These are phyloP conservation scores for Lichtheimia corymbifera DNA, from an alignment of 371 early-diverging fungal species.

Conservation along the genomic window DNA sequence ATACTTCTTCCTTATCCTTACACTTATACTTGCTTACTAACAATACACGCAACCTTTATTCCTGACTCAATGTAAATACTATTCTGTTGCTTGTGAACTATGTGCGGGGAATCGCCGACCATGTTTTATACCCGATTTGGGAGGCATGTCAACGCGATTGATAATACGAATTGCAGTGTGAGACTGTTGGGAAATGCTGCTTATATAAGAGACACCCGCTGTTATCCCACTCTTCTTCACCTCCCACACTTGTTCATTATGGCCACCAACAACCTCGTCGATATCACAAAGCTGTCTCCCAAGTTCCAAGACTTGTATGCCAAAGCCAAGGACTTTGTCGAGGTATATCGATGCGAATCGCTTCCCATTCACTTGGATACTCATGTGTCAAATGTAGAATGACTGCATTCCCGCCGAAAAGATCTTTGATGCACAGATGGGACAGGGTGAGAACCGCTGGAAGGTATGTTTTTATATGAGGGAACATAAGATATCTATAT, in stretches of 20 bases:
- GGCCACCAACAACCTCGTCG: slow-evolving; percentile 49
- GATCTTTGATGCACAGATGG: slow-evolving; percentile 72
- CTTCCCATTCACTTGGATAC: neutral
- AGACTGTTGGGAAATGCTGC: slow-evolving; percentile 2
- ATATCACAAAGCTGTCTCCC: slow-evolving; percentile 55
- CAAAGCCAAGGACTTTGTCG: slow-evolving; percentile 76
- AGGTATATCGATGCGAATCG: slow-evolving; percentile 44
- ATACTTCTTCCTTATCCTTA: neutral
- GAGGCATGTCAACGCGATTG: too few relatives aligned
- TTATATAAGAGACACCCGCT: too few relatives aligned
- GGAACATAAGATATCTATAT: too few relatives aligned
- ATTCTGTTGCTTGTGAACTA: too few relatives aligned
- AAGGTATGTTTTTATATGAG: slow-evolving; percentile 58
- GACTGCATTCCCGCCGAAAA: slow-evolving; percentile 95
- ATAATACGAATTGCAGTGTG: neutral
- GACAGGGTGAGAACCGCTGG: slow-evolving; percentile 76
- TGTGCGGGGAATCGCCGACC: too few relatives aligned
- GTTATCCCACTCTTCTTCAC: slow-evolving; percentile 6
- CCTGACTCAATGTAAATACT: too few relatives aligned
- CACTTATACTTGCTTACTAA: neutral
- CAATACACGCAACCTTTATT: too few relatives aligned
- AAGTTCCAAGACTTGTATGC: slow-evolving; percentile 69
- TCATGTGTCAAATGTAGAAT: slow-evolving; percentile 47
- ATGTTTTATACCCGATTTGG: too few relatives aligned
- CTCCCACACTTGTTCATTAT: slow-evolving; percentile 17